phyloP scores from a whole-genome alignment of 2,329 filamentous ascomycete genomes.

The Penicillium glabrum region DNA sequence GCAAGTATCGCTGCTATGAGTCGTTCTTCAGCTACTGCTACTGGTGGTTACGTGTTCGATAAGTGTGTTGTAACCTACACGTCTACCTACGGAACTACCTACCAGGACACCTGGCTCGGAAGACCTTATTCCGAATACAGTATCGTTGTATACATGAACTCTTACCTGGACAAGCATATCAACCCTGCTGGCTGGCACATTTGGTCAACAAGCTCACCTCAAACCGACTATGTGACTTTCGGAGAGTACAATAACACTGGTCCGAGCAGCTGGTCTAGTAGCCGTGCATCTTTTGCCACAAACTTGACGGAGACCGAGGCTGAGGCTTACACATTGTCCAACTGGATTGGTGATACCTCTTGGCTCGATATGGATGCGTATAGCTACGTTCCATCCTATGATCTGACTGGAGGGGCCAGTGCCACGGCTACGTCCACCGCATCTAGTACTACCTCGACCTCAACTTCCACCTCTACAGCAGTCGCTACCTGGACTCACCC shows the following conservation, averaged over 20 bases:
- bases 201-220: constrained; percentile 34
- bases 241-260: constrained; percentile 36
- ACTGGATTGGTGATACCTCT: constrained; percentile 42
- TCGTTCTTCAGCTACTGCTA: constrained; percentile 8
- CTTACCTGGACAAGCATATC: constrained; percentile 37
- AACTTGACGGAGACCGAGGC: constrained; percentile 37
- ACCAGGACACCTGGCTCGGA: constrained; percentile 23
- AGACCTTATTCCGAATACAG: constrained; percentile 29
- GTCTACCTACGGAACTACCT: constrained; percentile 10
- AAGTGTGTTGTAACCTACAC: constrained; percentile 9
- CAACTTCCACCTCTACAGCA: constrained; percentile 19
- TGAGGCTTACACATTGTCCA: constrained; percentile 34
- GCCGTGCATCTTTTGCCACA: constrained; percentile 37
- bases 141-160: constrained; percentile 37
- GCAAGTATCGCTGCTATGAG: constrained; percentile 13
- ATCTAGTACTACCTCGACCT: neutral
- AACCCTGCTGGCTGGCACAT: constrained; percentile 31
- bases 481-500: constrained; percentile 36
- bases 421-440: constrained; percentile 19
- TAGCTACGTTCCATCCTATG: constrained; percentile 38
- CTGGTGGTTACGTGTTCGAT: constrained; percentile 10
- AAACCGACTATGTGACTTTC: constrained; percentile 37
- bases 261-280: constrained; percentile 33
- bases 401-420: constrained; percentile 22
- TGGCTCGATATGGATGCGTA: constrained; percentile 47